A percentile compares a stretch with the other conserved stretches of the same genome.
These are phyloP conservation scores for Elongisporangium anandrum DNA, from an alignment of 352 stramenopile species.

Conservation along the genomic window DNA sequence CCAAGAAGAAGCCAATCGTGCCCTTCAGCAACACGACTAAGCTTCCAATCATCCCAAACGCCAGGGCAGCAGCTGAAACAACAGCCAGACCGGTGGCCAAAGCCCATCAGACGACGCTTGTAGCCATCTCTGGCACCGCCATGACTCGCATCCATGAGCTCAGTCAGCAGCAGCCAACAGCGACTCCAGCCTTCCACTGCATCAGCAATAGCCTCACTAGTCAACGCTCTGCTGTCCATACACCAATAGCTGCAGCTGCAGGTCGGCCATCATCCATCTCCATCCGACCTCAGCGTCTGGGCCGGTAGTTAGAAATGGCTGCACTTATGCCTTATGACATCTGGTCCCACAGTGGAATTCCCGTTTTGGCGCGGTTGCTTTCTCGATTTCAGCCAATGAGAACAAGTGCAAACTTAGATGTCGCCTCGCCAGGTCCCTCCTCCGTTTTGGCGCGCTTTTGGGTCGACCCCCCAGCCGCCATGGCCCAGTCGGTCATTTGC, in stretches of 20 bases:
- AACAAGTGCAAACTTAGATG: neutral
- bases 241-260: neutral
- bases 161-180: neutral
- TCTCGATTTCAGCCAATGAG: neutral
- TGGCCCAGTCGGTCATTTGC: constrained; percentile 43
- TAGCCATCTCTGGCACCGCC: neutral
- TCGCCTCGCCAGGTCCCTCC: constrained; percentile 9
- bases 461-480: constrained; percentile 22
- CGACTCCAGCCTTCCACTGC: neutral
- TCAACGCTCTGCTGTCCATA: too few relatives aligned
- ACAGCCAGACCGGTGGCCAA: neutral
- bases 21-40: neutral
- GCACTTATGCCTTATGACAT: neutral
- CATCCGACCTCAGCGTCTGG: neutral
- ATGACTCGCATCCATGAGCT: neutral
- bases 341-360: neutral
- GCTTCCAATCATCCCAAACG: neutral
- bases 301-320: neutral
- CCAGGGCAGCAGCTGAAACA: neutral
- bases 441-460: constrained; percentile 34
- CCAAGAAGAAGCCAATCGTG: neutral
- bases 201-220: neutral
- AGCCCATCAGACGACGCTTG: neutral
- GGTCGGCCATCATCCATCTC: neutral
- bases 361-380: neutral